Percentiles rank a stretch among this genome's conserved stretches.
phyloP scores from a whole-genome alignment of 805 yeast genomes.

The Danielozyma ontarioensis region DNA sequence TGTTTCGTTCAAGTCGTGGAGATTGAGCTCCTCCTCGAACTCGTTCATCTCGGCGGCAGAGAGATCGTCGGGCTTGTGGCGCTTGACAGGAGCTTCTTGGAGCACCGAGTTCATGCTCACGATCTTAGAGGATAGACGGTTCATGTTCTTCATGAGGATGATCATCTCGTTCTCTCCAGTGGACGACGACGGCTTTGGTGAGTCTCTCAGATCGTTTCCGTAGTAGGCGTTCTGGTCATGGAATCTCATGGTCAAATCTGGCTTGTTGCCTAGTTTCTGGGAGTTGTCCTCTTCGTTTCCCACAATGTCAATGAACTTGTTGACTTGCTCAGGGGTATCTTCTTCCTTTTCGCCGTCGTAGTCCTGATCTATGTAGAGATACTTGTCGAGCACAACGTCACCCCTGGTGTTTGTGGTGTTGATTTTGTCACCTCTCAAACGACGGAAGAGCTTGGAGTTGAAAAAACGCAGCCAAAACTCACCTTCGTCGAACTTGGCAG shows the following conservation, averaged over 20 bases:
- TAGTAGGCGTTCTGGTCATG: conserved; percentile 39
- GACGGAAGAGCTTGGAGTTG: conserved; percentile 80
- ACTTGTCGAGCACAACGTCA: conserved; percentile 80
- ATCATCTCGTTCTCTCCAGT: conserved; percentile 55
- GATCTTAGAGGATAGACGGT: conserved; percentile 79
- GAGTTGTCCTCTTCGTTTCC: conserved; percentile 84
- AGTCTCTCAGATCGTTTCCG: conserved; percentile 3
- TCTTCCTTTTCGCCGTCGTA: conserved; percentile 33
- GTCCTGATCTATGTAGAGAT: conserved; percentile 66
- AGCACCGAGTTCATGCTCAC: conserved; percentile 29
- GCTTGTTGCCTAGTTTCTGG: conserved; percentile 67
- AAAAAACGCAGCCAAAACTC: conserved; percentile 97
- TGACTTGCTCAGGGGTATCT: conserved; percentile 39
- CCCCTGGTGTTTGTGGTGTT: conserved; percentile 67
- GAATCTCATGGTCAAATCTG: conserved; percentile 83
- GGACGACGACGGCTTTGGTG: conserved; percentile 3
- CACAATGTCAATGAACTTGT: conserved; percentile 68
- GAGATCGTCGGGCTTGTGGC: conserved; percentile 1
- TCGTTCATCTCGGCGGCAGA: conserved; percentile 24
- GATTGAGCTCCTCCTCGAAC: conserved; percentile 40
- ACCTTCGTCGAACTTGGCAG: conserved; percentile 72
- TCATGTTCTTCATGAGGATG: conserved; percentile 81
- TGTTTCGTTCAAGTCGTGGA: conserved; percentile 47
- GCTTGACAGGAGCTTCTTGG: background rate
- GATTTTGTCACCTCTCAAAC: conserved; percentile 83